Base-by-base conservation (phyloP, 140 eudicot genomes). In the Senecio squalidus region DNA sequence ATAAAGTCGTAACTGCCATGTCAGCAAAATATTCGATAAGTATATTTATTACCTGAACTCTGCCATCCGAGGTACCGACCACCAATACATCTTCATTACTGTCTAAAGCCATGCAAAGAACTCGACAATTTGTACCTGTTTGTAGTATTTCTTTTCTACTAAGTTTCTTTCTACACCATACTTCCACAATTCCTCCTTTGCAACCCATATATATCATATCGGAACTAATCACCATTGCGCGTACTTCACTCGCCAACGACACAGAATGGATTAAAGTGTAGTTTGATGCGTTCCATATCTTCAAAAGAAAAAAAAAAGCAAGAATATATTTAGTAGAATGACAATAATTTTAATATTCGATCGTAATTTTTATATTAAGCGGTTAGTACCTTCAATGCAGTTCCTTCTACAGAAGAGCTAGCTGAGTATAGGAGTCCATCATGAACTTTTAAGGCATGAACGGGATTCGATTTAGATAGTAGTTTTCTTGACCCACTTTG, bases 401-500 rank as follows among this genome's bases (percentile, higher is more conserved):
- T 76, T 67, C 96, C 96, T 73, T 87, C 96, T 14, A 75, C 23
- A 18, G 96, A 76, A 66, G 85, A 72, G 62, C 73, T 70, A 31
- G 77, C 86, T 30, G 95, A 74, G 58, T 80, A 83, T 60, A 87
- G 26, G 16, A 75, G 73, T 39, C 84, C 96, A 60, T 80, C 94
- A 27, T 78, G 69, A 47, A 81, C 86, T 64, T 78, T 78, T 58
- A 87, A 54, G 28, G 86, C 82, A 45, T 80, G 44, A 13, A 87
- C 75, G 3, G 94, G 96, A 72, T 66, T 66, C 43, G 89, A 64
- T 77, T 87, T 87, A 4, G 69, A 70, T 13, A 87, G 66, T 28
- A 83, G 65, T 71, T 87, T 81, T 75, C 84, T 83, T n/a, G 89
- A 69, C 45, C 96, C 96, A 58, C 65, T 83, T 63, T 87, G 96